phyloP scores from a whole-genome alignment of 352 stramenopile species.

The Pythium plurisporium region DNA sequence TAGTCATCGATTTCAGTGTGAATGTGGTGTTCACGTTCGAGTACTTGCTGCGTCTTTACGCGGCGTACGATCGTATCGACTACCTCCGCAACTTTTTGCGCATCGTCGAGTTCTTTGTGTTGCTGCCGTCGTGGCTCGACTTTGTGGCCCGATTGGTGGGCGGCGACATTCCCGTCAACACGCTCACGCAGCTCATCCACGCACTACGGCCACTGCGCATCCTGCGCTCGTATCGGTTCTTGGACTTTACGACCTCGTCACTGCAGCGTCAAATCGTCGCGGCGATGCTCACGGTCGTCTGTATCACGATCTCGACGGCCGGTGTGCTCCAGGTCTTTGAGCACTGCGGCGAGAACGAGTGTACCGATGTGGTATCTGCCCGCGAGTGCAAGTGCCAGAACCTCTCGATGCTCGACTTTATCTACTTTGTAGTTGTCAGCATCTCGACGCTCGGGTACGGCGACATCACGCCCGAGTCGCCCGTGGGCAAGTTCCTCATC shows the following conservation, averaged over 20 bases:
- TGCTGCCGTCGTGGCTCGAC: conserved; percentile 57
- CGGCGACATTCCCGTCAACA: conserved; percentile 1
- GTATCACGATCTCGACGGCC: conserved; percentile 64
- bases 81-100: conserved; percentile 49
- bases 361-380: conserved; percentile 1
- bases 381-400: conserved; percentile 42
- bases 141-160: conserved; percentile 1
- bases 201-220: conserved; percentile 60
- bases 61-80: conserved; percentile 56
- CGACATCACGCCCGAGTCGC: conserved; percentile 66
- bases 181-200: conserved; percentile 21
- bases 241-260: conserved; percentile 71
- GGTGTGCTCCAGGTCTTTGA: conserved; percentile 68
- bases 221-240: conserved; percentile 62
- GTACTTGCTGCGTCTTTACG: conserved; percentile 59
- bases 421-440: conserved; percentile 84
- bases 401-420: conserved; percentile 62
- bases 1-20: conserved; percentile 52
- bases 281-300: conserved; percentile 59
- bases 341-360: conserved; percentile 30
- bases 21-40: conserved; percentile 68
- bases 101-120: conserved; percentile 50
- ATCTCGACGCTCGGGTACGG: conserved; percentile 85
- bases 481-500: conserved; percentile 66
- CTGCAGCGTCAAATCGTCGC: conserved; percentile 64